Base-by-base conservation (phyloP, 2,329 filamentous ascomycete species). In the Aspergillus sp. region DNA sequence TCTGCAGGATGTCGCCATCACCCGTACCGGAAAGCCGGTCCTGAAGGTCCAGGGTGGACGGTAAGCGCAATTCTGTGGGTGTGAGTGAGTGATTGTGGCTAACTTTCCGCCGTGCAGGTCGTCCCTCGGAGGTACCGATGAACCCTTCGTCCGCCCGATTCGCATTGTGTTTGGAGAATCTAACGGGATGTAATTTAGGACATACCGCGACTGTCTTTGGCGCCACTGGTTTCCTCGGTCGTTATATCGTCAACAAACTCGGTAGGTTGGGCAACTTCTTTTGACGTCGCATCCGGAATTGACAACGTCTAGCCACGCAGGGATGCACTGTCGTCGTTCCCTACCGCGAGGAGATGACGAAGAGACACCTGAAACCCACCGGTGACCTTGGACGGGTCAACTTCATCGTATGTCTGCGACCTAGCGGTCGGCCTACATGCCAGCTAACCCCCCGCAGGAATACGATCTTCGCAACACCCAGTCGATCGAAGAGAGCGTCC, bases 121-220 rank as follows among this genome's bases (percentile, higher is more conserved):
- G 60, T 89, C 89, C 61, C 82, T 95, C 60, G 90, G 90, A 86
- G 90, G 90, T 95, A 85, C 66, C 53, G 40, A 13, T 17, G 16
- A 22, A 22, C 52, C 49, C 52, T 45, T 42, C 43, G 45, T 30
- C 54, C 48, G 47, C 62, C 57, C 60, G 52, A 51, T 53, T 57
- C 53, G 50, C 47, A 45, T 55, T 36, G 43, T 48, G 38, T 36
- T 57, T 47, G 52, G 54, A 60, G 58, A 45, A 56, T 62, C 67
- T 64, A 70, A 68, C 55, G n/a, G 51, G 49, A 45, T 51, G 41
- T 54, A 49, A 62, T 60, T 56, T 74, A 90, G 93, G 93, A 62
- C 91, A 97, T 77, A 96, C 92, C 58, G 93, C 89, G 56, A 99
- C 94, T 53, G 93, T 99, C 66, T 99, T 99, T 76, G 94, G 94